phyloP scores from a whole-genome alignment of 164 flowering plant species.

The Tetracentron sinense region DNA sequence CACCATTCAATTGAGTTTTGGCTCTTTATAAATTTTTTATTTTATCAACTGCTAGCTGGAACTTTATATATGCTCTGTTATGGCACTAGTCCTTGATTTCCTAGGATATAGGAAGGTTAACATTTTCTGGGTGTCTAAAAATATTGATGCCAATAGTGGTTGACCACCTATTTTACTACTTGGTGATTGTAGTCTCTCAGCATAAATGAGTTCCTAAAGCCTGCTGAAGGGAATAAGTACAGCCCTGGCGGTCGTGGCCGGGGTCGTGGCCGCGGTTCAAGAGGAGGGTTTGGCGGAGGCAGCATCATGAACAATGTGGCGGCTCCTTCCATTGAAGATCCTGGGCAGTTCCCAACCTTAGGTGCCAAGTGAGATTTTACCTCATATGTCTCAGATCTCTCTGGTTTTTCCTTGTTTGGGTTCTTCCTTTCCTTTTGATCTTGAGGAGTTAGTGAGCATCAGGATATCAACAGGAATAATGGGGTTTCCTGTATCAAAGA shows the following conservation, averaged over 20 bases:
- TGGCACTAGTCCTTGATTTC: too few species aligned
- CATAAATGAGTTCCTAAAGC: conserved; percentile 31
- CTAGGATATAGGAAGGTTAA: too few species aligned
- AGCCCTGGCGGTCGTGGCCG: conserved; percentile 30
- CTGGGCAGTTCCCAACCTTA: conserved; percentile 41
- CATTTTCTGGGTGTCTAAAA: too few species aligned
- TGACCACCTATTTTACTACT: too few species aligned
- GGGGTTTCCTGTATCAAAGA: conserved; percentile 18
- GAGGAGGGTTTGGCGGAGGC: conserved; percentile 29
- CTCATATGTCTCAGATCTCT: not conserved
- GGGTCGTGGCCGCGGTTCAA: conserved; percentile 23
- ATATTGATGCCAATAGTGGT: not conserved
- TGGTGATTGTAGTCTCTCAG: conserved; percentile 18
- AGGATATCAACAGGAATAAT: conserved; percentile 16
- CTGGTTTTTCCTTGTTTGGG: conserved; percentile 6
- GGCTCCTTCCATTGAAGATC: conserved; percentile 56
- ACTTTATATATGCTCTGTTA: too few species aligned
- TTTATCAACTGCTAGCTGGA: too few species aligned
- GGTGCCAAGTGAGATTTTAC: conserved; percentile 28
- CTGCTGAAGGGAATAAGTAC: conserved; percentile 26
- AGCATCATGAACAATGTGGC: conserved; percentile 12
- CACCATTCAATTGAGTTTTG: too few species aligned
- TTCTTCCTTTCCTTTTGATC: conserved; percentile 3
- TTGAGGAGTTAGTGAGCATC: conserved; percentile 9
- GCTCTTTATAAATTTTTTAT: too few species aligned